These are phyloP conservation scores for Claviceps maximensis DNA, from an alignment of 2,329 filamentous ascomycete species.

Conservation along the genomic window DNA sequence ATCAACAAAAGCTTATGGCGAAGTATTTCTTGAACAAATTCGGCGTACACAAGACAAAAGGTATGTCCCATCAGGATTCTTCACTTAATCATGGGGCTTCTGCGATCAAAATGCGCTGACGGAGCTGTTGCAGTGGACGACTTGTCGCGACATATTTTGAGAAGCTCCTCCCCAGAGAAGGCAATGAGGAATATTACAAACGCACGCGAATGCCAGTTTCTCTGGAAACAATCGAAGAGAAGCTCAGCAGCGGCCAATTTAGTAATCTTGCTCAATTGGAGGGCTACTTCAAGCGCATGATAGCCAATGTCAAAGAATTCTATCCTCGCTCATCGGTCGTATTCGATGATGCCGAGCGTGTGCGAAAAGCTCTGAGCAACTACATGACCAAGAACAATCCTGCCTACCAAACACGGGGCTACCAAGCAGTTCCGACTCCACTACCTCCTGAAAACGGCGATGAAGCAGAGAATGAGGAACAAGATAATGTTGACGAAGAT, in stretches of 20 bases:
- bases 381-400: slow-evolving; percentile 82
- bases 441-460: slow-evolving; percentile 35
- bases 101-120: background rate
- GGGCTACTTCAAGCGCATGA: slow-evolving; percentile 77
- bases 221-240: slow-evolving; percentile 61
- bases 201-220: slow-evolving; percentile 67
- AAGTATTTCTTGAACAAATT: slow-evolving; percentile 62
- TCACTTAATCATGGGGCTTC: background rate
- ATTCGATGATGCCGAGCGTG: slow-evolving; percentile 74
- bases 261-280: slow-evolving; percentile 60
- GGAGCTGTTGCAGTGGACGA: slow-evolving; percentile 43
- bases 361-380: slow-evolving; percentile 75
- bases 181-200: slow-evolving; percentile 64
- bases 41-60: slow-evolving; percentile 69
- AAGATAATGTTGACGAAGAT: slow-evolving; percentile 19
- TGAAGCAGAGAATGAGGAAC: slow-evolving; percentile 17
- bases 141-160: slow-evolving; percentile 65
- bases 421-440: slow-evolving; percentile 61
- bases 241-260: slow-evolving; percentile 58
- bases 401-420: slow-evolving; percentile 56
- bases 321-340: slow-evolving; percentile 59
- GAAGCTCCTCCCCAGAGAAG: slow-evolving; percentile 49
- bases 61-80: slow-evolving; percentile 36
- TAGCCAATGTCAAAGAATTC: slow-evolving; percentile 75
- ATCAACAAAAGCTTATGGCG: slow-evolving; percentile 57